phyloP scores from a whole-genome alignment of 306 rosid species.

The Fragaria iinumae region DNA sequence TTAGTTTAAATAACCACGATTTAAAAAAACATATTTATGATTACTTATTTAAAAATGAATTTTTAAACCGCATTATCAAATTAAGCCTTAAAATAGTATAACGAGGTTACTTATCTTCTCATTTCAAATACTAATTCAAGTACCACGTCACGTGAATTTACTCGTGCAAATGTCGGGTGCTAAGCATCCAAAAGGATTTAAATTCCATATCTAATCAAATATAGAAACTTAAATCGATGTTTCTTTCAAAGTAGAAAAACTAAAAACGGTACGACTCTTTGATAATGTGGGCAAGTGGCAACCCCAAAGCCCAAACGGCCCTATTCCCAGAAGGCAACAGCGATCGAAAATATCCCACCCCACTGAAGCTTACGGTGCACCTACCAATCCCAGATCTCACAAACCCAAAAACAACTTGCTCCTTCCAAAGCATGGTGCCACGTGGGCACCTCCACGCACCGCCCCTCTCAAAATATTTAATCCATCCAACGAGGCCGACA shows the following conservation, averaged over 20 bases:
- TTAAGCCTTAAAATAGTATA: too few relatives aligned
- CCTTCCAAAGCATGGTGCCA: slow-evolving; percentile 11
- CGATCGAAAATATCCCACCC: slow-evolving; percentile 8
- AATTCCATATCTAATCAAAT: background rate
- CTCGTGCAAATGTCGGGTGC: background rate
- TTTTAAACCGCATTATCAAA: too few relatives aligned
- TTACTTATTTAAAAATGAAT: too few relatives aligned
- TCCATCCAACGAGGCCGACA: slow-evolving; percentile 39
- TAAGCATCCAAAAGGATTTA: background rate
- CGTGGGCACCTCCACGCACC: slow-evolving; percentile 30
- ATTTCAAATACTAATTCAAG: background rate
- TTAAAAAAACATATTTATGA: too few relatives aligned
- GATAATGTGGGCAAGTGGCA: background rate
- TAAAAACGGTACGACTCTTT: slow-evolving; percentile 2
- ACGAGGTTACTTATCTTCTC: too few relatives aligned
- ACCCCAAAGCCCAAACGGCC: slow-evolving; percentile 7
- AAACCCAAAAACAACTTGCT: background rate
- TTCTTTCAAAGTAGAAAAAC: background rate
- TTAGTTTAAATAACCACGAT: too few relatives aligned
- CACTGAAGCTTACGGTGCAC: slow-evolving; percentile 12
- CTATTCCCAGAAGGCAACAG: slow-evolving; percentile 6
- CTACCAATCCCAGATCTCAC: slow-evolving; percentile 24
- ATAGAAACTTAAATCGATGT: background rate
- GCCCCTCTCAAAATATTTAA: slow-evolving; percentile 27
- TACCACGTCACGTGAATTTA: background rate